Percentiles rank a stretch among this genome's conserved stretches.
Evolutionary conservation across 306 rosid species (phyloP).

Genomic region (Dalbergia cochinchinensis): DNA sequence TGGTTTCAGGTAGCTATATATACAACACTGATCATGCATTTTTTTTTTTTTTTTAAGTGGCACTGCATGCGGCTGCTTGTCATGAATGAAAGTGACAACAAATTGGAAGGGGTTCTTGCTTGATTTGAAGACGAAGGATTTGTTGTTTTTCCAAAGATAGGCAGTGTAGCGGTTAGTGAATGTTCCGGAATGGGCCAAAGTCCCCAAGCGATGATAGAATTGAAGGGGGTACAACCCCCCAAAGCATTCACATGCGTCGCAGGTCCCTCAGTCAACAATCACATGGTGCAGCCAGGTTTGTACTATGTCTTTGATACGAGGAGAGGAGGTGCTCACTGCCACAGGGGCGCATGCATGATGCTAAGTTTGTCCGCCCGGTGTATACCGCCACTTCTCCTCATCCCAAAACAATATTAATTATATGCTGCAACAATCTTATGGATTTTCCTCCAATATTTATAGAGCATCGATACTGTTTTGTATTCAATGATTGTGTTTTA

Average conservation of each 20-base stretch:
- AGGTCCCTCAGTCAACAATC: constrained; percentile 28
- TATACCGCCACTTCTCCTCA: neutral
- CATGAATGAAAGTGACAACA: constrained; percentile 21
- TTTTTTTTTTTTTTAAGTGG: neutral
- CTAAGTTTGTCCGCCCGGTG: neutral
- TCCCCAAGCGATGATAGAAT: neutral
- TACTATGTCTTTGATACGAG: constrained; percentile 28
- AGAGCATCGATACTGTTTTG: no score
- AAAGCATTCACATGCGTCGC: constrained; percentile 43
- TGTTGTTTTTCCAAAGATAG: constrained; percentile 13
- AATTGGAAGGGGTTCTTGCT: neutral
- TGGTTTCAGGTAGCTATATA: neutral
- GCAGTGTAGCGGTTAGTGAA: neutral
- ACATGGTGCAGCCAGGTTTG: constrained; percentile 33
- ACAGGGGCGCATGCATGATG: constrained; percentile 10
- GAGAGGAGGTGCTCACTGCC: constrained; percentile 19
- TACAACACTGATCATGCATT: no score
- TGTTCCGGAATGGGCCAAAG: constrained; percentile 17
- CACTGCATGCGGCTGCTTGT: neutral
- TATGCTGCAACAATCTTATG: no score
- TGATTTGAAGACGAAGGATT: constrained; percentile 1
- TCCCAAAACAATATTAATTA: neutral
- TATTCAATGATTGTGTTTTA: no score
- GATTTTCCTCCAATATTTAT: no score
- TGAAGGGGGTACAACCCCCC: neutral